Percentiles rank a stretch among this genome's conserved stretches.
Evolutionary conservation across 1,284 basidiomycete genomes (phyloP).

Genomic region (Cryptococcus floricola): DNA sequence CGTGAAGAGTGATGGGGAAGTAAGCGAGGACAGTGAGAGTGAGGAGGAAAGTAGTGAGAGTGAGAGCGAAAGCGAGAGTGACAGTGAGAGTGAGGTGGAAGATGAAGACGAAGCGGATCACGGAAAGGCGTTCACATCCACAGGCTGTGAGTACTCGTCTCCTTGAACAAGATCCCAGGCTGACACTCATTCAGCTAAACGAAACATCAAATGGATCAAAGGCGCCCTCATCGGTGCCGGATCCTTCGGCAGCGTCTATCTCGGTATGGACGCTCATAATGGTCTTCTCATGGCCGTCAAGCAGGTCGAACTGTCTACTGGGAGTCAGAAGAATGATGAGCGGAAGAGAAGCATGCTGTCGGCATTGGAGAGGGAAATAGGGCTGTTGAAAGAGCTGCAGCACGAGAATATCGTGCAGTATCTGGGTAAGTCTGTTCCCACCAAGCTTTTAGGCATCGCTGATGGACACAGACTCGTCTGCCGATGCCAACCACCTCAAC

Average conservation of each 20-base stretch:
- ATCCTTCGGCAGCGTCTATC: conserved; percentile 90
- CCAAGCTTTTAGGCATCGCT: background rate
- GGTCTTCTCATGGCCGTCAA: conserved; percentile 98
- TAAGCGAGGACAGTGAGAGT: conserved; percentile 30
- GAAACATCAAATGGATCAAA: conserved; percentile 95
- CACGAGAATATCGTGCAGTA: conserved; percentile 99
- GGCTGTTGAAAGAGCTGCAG: conserved; percentile 87
- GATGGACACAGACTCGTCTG: conserved; percentile 66
- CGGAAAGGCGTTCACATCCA: conserved; percentile 58
- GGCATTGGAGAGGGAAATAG: conserved; percentile 93
- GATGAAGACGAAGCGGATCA: conserved; percentile 52
- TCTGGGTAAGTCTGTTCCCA: conserved; percentile 62
- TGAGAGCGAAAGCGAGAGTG: conserved; percentile 48
- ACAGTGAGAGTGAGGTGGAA: conserved; percentile 50
- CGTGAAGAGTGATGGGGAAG: conserved; percentile 8
- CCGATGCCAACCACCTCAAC: conserved; percentile 84
- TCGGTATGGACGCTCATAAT: conserved; percentile 93
- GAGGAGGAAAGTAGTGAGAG: conserved; percentile 33
- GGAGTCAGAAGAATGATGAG: conserved; percentile 82
- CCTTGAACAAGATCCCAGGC: background rate
- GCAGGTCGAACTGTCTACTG: conserved; percentile 91
- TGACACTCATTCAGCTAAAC: conserved; percentile 47
- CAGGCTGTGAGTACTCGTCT: conserved; percentile 55
- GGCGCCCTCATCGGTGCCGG: conserved; percentile 96
- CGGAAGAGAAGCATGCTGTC: conserved; percentile 92